Evolutionary conservation across 441 rosid species (phyloP), one percentile per base, ranked within the genome.

Genomic region (Arabidopsis lyrata): DNA sequence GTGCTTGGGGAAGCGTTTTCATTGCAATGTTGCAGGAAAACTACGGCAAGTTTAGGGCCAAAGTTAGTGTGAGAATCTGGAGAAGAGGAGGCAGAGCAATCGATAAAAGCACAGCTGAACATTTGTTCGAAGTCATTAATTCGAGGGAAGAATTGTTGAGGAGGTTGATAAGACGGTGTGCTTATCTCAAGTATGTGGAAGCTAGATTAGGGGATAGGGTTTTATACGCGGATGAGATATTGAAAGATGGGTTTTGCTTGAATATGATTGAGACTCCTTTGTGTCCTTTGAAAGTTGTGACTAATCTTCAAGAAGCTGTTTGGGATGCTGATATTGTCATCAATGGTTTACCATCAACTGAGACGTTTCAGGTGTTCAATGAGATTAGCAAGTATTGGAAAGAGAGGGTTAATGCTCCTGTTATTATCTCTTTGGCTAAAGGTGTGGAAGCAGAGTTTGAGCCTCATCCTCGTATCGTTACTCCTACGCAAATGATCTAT

Each of bases 1-100:
- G 99, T 63, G 99, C 98, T 57, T 95, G 99, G 98, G 99, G 98
- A 8, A 93, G 99, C 74, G 99, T 93, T n/a, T 95, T 93, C 78
- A 82, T 86, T 35, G 97, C 98, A 58, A 80, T 93, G 86, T 65
- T 95, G 70, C 99, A 95, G 42, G 97, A 95, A 6, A 80, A 80
- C 45, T 95, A 90, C 72, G 96, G 97, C 29, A 88, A 80, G 1
- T 81, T 87, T 9, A 82, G 98, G 31, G 94, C 83, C 0, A 95
- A 95, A 89, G 86, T 87, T 59, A 83, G 82, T 29, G 84, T 95
- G 8, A 83, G 99, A 74, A 88, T 93, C 80, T 95, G 99, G 98
- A 87, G 99, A 77, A 86, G 99, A 77, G 88, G 91, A 32, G 97
- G 97, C 13, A 86, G 90, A 78, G 59, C 88, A 3, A 87, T 95